phyloP scores from a whole-genome alignment of 371 early-diverging fungal species.

The Chytridium lagenaria region DNA sequence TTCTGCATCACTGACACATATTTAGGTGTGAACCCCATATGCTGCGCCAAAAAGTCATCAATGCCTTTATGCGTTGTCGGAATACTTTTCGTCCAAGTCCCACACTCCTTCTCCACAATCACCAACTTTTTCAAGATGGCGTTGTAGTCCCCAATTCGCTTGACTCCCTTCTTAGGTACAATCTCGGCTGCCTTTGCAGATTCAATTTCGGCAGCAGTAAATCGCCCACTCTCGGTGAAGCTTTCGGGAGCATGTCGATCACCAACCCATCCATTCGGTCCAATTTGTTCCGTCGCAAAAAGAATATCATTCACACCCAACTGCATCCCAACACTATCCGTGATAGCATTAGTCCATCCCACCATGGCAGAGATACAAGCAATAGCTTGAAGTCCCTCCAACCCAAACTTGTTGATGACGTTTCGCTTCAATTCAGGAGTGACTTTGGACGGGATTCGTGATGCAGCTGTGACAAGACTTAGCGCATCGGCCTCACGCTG shows the following conservation, averaged over 20 bases:
- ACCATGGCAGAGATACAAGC: constrained; percentile 13
- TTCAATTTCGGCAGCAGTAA: background rate
- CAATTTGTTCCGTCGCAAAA: constrained; percentile 3
- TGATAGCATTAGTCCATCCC: constrained; percentile 17
- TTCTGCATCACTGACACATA: constrained; percentile 18
- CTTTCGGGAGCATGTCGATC: constrained; percentile 16
- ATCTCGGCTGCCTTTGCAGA: background rate
- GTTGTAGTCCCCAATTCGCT: background rate
- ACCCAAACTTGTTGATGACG: background rate
- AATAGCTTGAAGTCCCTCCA: constrained; percentile 7
- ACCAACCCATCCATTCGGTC: background rate
- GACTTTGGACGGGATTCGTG: constrained; percentile 13
- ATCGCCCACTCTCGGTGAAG: background rate
- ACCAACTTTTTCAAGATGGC: background rate
- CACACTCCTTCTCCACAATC: background rate
- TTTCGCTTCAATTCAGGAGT: constrained; percentile 11
- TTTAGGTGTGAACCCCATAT: constrained; percentile 15
- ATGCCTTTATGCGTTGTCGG: background rate
- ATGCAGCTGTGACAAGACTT: constrained; percentile 16
- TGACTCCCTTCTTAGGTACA: background rate
- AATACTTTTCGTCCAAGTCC: background rate
- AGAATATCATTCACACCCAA: constrained; percentile 6
- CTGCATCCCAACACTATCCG: constrained; percentile 16
- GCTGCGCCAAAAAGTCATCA: background rate
- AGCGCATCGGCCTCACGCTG: constrained; percentile 4